Base-by-base conservation (phyloP, 1,139 yeast genomes). In the Torulaspora pretoriensis region DNA sequence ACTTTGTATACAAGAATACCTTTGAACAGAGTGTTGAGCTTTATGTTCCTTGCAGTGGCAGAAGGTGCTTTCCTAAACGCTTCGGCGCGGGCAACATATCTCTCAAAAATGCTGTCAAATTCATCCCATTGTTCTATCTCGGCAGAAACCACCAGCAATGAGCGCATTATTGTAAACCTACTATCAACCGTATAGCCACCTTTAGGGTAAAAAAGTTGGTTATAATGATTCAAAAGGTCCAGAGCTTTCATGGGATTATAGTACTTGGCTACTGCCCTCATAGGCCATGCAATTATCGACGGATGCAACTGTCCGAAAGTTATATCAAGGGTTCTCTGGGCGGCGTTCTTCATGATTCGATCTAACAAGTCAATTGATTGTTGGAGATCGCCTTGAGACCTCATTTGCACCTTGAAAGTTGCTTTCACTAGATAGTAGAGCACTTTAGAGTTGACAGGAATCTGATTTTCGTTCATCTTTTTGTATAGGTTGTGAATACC, bases 371-470 rank as follows among this genome's bases (percentile, higher is more conserved):
- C 49, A 3, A 63, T 60, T 3, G 70, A 61, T 8, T 51, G 48
- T 4, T 54, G 49, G 8, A 64, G 48, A 38, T 61, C 60, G 3
- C 53, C 59, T 24, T 55, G 52, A 25, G 57, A 51, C 32, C 54
- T 46, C 14, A 67, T 50, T 49, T 75, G 77, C 38, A 68, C 55
- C 46, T 64, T 64, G 6, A 75, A 64, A 16, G 76, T 63, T 0
- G 81, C 68, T 40, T 67, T 64, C 54, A 77, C 64, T 45, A 77
- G 54, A 49, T 62, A 67, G 28, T 64, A 64, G 46, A 77, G 72
- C 0, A 77, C 65, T 14, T 60, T 59, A 0, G 77, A 61, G 8
- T 69, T 61, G 2, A 72, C 56, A 1, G 60, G 54, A 4, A 71
- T 53, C 7, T 68, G 61, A 7, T 56, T 54, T 3, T 61, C 60